A percentile compares a stretch with the other conserved stretches of the same genome.
phyloP scores from a whole-genome alignment of 805 yeast genomes.

The Jamesozyma jinghongensis region DNA sequence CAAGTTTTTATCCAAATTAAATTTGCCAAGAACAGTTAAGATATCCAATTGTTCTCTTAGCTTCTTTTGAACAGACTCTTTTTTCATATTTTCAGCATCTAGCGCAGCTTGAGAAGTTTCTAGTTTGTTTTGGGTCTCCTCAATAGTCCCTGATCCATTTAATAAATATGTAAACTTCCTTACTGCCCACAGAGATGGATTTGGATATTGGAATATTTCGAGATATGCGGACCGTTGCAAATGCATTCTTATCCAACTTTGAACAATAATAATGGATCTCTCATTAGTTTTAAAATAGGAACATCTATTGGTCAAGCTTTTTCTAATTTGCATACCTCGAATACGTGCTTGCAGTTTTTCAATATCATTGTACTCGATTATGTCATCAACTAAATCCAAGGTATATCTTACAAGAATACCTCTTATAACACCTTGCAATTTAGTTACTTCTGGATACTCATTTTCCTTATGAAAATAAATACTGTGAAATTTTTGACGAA shows the following conservation, averaged over 20 bases:
- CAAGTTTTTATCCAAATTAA: constrained; percentile 33
- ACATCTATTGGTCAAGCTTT: constrained; percentile 26
- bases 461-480: background rate
- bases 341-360: constrained; percentile 43
- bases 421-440: constrained; percentile 50
- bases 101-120: constrained; percentile 61
- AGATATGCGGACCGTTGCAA: constrained; percentile 65
- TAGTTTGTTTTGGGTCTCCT: constrained; percentile 62
- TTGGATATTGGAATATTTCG: constrained; percentile 54
- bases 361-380: constrained; percentile 37
- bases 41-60: constrained; percentile 73
- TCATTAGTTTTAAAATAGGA: constrained; percentile 47
- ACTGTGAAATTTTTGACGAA: constrained; percentile 1
- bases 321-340: constrained; percentile 42
- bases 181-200: constrained; percentile 73
- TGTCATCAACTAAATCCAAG: constrained; percentile 45
- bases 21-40: constrained; percentile 66
- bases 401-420: constrained; percentile 56
- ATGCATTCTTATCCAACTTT: constrained; percentile 60
- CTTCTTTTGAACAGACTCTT: constrained; percentile 63
- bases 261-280: constrained; percentile 59
- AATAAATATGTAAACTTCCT: constrained; percentile 67
- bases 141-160: constrained; percentile 63
- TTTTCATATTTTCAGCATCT: constrained; percentile 56
- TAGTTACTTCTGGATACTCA: constrained; percentile 24